Evolutionary conservation across 805 yeast genomes (phyloP).

Genomic region (Citeromyces matritensis): DNA sequence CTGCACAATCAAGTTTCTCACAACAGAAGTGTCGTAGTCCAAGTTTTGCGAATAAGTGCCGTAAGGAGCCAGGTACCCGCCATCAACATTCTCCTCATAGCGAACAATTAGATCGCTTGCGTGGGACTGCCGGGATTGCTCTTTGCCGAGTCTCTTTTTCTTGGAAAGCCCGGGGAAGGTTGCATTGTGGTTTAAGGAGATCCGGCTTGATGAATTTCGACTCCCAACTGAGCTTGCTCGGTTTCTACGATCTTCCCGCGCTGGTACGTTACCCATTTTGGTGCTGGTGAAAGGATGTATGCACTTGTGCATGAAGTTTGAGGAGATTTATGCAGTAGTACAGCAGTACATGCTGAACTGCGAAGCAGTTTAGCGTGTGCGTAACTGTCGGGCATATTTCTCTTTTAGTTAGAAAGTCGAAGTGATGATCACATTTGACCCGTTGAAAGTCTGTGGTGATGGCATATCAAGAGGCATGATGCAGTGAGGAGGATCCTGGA

Average conservation of each 20-base stretch:
- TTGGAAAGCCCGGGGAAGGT: conserved; percentile 3
- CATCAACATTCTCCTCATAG: conserved; percentile 69
- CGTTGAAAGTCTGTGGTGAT: not conserved
- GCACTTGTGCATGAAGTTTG: not conserved
- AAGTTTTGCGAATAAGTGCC: conserved; percentile 72
- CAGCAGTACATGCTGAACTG: not conserved
- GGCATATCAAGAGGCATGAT: not conserved
- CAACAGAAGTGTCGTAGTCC: conserved; percentile 62
- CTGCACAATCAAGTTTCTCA: conserved; percentile 51
- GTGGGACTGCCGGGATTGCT: conserved; percentile 40
- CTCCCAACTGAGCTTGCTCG: conserved; percentile 1
- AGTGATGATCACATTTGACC: not conserved
- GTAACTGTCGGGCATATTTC: not conserved
- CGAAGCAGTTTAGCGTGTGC: not conserved
- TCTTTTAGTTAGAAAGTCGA: not conserved
- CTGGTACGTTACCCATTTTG: conserved; percentile 31
- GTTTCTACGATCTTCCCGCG: conserved; percentile 18
- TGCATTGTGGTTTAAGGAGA: not conserved
- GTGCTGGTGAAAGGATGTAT: not conserved
- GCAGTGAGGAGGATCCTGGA: not conserved
- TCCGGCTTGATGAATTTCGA: conserved; percentile 1
- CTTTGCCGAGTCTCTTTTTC: conserved; percentile 23
- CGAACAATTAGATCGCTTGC: conserved; percentile 42
- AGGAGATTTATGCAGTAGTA: not conserved
- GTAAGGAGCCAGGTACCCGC: conserved; percentile 85